These are phyloP conservation scores for Rhizomucor pusillus DNA, from an alignment of 371 early-diverging fungal genomes.

Conservation along the genomic window DNA sequence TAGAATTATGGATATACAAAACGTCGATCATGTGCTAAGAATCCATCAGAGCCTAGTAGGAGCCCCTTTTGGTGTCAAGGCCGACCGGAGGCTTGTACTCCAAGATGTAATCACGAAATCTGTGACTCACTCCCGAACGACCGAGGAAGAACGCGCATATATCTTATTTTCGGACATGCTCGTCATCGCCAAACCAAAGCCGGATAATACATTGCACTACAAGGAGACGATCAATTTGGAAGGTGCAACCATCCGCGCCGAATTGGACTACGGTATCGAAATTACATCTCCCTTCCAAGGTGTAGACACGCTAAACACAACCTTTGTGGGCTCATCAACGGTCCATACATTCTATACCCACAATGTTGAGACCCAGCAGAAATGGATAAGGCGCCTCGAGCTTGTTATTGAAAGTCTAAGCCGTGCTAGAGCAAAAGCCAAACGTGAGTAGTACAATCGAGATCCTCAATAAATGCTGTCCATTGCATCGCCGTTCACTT, in stretches of 20 bases:
- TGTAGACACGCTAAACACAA: conserved; percentile 25
- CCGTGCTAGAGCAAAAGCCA: conserved; percentile 7
- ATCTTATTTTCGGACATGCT: conserved; percentile 30
- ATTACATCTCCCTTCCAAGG: conserved; percentile 25
- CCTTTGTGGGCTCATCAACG: conserved; percentile 19
- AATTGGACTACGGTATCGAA: conserved; percentile 19
- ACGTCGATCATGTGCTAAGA: conserved; percentile 37
- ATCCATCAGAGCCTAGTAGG: conserved; percentile 29
- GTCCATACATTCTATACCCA: conserved; percentile 20
- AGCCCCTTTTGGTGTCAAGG: conserved; percentile 33
- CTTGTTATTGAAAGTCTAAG: conserved; percentile 17
- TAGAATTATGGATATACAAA: conserved; percentile 32
- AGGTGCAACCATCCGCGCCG: conserved; percentile 18
- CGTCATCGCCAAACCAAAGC: conserved; percentile 24
- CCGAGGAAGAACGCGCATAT: conserved; percentile 18
- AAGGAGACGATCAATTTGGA: conserved; percentile 24
- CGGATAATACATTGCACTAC: conserved; percentile 22
- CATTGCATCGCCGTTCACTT: too few relatives aligned
- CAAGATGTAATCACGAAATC: conserved; percentile 16
- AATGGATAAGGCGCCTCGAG: conserved; percentile 21
- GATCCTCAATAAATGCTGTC: too few relatives aligned
- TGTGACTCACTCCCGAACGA: not conserved
- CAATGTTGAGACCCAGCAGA: conserved; percentile 18
- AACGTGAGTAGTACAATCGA: conserved; percentile 1
- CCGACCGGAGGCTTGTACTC: conserved; percentile 31